Evolutionary conservation across 2,329 filamentous ascomycete species (phyloP).

Genomic region (Hypoxylon sp.): DNA sequence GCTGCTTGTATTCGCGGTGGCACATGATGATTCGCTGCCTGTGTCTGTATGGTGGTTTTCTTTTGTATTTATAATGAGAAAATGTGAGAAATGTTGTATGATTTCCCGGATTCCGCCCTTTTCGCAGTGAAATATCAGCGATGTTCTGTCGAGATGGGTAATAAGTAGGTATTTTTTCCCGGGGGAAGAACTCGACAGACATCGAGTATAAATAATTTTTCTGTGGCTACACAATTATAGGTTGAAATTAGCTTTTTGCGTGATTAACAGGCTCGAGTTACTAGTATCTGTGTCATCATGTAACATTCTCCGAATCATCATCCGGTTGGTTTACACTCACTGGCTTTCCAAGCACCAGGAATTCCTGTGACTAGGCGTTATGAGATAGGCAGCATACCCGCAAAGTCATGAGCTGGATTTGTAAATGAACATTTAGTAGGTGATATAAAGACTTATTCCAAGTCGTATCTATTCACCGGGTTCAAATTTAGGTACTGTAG

Average conservation of each 20-base stretch:
- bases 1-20: conserved; percentile 1
- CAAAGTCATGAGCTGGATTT: neutral
- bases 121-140: neutral
- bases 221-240: neutral
- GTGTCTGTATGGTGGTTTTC: neutral
- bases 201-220: neutral
- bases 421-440: neutral
- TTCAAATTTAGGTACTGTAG: neutral
- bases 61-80: neutral
- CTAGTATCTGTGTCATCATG: neutral
- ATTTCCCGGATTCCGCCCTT: neutral
- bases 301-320: neutral
- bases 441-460: neutral
- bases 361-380: neutral
- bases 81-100: neutral
- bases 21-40: neutral
- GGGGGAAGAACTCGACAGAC: neutral
- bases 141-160: neutral
- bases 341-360: neutral
- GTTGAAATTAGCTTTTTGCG: neutral
- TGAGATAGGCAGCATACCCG: neutral
- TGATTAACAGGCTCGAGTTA: neutral
- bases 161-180: neutral
- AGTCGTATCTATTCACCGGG: neutral
- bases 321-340: neutral